Evolutionary conservation across 73 alveolate genomes (phyloP), one percentile per base, ranked within the genome.

Genomic region (Uronychia binucleata): DNA sequence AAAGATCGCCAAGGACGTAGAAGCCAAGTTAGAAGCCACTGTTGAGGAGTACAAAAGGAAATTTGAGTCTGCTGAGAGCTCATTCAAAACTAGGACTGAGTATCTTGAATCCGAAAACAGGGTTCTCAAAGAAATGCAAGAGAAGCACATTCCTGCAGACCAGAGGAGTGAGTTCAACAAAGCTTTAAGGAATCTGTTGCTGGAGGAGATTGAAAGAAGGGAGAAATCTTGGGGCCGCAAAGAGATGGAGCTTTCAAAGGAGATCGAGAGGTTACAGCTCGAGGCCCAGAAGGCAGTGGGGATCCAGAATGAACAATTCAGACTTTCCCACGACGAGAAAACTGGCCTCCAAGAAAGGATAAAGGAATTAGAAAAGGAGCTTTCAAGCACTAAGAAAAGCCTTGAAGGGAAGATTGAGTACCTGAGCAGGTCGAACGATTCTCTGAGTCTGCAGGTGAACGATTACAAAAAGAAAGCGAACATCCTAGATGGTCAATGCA

Each of bases 131-230:
- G 81, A 60, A 26, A 30, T 81, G 59, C 81, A 81, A 32, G 81
- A 81, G 59, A 1, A 30, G 58, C 57, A 81, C 5, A 30, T 81
- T n/a, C 57, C 88, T 0, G 32, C 46, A 0, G 81, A 81, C 1
- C 30, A 81, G 79, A 57, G 81, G 31, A 74, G 30, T 28, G 76
- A 81, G n/a, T 29, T 81, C 33, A 74, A 81, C 81, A 60, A 81
- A n/a, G 74, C 80, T 0, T 33, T 81, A 25, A 81, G 88, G 33
- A 81, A 81, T 30, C 33, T 59, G 1, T 32, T 81, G 1, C 75
- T 81, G 11, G 88, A 81, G 58, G 88, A 81, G 59, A 81, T 81
- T 29, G 80, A 58, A 26, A 58, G 88, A 81, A 30, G 57, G 34
- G 88, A 81, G 33, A 59, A 31, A 31, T 80, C 31, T 1, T 74